A percentile compares a stretch with the other conserved stretches of the same genome.
Conservation (phyloP, 306 rosid species). For the Ormosia semicastrata region DNA sequence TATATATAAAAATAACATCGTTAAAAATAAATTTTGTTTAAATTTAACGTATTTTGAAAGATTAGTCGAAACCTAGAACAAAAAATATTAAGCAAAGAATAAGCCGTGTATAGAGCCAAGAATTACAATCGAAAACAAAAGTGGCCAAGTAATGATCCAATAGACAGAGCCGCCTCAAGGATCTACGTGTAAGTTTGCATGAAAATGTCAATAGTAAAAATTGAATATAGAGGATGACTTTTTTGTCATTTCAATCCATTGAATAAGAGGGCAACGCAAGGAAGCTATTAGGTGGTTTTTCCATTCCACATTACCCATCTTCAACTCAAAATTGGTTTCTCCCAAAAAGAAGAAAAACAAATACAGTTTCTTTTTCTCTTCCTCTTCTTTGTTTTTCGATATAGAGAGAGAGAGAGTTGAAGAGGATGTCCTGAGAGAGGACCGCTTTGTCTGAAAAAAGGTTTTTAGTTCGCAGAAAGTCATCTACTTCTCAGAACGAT, state of each 20-base stretch:
- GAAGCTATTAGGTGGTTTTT: conserved; percentile 26
- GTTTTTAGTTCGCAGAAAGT: conserved; percentile 40
- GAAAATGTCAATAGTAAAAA: conserved; percentile 48
- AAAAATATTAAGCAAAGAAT: too few species aligned
- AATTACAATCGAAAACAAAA: not conserved
- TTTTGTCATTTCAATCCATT: conserved; percentile 43
- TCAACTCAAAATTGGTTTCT: conserved; percentile 16
- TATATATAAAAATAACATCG: too few species aligned
- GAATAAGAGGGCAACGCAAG: conserved; percentile 21
- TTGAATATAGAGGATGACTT: conserved; percentile 23
- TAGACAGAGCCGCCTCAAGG: conserved; percentile 16
- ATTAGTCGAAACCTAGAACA: too few species aligned
- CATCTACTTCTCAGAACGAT: conserved; percentile 22
- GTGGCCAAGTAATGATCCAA: conserved; percentile 3
- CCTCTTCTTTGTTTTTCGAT: conserved; percentile 29
- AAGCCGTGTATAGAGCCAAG: not conserved
- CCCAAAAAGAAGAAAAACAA: not conserved
- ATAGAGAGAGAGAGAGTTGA: conserved; percentile 16
- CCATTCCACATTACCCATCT: not conserved
- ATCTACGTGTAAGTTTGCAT: conserved; percentile 67
- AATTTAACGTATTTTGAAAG: too few species aligned
- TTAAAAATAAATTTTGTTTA: too few species aligned
- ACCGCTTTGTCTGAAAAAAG: conserved; percentile 48
- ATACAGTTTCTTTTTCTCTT: conserved; percentile 16
- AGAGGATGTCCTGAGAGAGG: conserved; percentile 37